Percentiles rank a stretch among this genome's conserved stretches.
These are phyloP conservation scores for Hypoxylon sp. DNA, from an alignment of 2,329 filamentous ascomycete species.

Conservation along the genomic window DNA sequence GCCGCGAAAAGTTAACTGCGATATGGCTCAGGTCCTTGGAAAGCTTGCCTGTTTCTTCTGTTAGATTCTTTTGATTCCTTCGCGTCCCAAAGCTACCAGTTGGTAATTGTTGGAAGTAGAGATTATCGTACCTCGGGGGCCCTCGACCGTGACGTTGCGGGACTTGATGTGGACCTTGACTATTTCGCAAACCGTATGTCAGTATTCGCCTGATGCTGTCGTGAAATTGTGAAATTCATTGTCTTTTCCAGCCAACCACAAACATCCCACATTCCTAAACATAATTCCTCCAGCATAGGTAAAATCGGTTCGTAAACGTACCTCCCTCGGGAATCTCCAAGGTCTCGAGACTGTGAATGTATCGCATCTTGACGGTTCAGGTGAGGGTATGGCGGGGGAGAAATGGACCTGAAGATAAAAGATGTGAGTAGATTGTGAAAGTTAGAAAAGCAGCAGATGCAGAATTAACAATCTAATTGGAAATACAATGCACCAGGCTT, in stretches of 20 bases:
- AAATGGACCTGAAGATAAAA: slow-evolving; percentile 48
- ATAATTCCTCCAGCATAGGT: slow-evolving; percentile 17
- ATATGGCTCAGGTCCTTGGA: slow-evolving; percentile 97
- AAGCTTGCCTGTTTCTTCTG: slow-evolving; percentile 81
- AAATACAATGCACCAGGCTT: slow-evolving; percentile 3
- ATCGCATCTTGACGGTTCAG: slow-evolving; percentile 89
- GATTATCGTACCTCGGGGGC: slow-evolving; percentile 81
- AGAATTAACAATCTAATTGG: slow-evolving; percentile 7
- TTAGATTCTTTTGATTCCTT: slow-evolving; percentile 53
- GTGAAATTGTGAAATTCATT: slow-evolving; percentile 20
- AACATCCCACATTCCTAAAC: slow-evolving; percentile 9
- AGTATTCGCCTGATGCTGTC: slow-evolving; percentile 51
- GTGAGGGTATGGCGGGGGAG: slow-evolving; percentile 61
- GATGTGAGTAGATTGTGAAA: slow-evolving; percentile 31
- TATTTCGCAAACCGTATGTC: slow-evolving; percentile 63
- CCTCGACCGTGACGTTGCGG: slow-evolving; percentile 95
- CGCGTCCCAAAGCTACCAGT: slow-evolving; percentile 5
- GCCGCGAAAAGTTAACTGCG: slow-evolving; percentile 93
- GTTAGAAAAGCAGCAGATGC: slow-evolving; percentile 13
- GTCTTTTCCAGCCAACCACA: slow-evolving; percentile 14
- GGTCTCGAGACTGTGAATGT: slow-evolving; percentile 98
- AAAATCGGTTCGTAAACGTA: slow-evolving; percentile 69
- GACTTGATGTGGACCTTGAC: slow-evolving; percentile 99
- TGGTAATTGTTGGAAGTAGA: slow-evolving; percentile 26
- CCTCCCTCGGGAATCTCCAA: slow-evolving; percentile 96